Evolutionary conservation across 2,329 filamentous ascomycete species (phyloP), one percentile per base, ranked within the genome.

Genomic region (Endoconidiophora laricicola): DNA sequence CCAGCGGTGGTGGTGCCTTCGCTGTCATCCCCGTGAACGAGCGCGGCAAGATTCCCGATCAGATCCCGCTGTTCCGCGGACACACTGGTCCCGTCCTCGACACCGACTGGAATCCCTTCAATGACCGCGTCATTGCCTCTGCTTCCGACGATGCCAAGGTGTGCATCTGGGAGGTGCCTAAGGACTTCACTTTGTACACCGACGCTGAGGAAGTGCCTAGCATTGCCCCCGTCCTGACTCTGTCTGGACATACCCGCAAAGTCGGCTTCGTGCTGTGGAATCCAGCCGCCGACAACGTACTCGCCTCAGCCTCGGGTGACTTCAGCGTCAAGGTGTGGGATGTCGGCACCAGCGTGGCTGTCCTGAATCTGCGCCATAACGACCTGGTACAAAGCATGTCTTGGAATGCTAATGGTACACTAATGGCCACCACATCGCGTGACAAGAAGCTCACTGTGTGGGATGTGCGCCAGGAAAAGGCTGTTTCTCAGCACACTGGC

Each of bases 181-280:
- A 93, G 58, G 76, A 76, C 65, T 96, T 96, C 64, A 82, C 83
- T 2, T 72, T 96, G 54, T 76, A 87, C 62, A 83, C 79, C 39
- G 88, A 96, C 60, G 78, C 79, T 45, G 88, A 95, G 56, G 85
- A 94, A 60, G 78, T 87, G 44, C 66, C 78, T 60, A 83, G 95
- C 63, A 80, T 98, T 56, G 69, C 78, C 44, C 91, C 91, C 6
- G 71, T 88, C 45, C 79, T 78, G 60, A 93, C 84, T 69, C 73
- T 98, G 55, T 74, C 77, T 46, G 91, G 90, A 9, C 91, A 98
- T 65, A 81, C 87, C 63, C 93, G 90, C 67, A 98, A 98, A 69
- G 86, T 98, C 56, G 91, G 91, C 54, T 91, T 98, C 66, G 90
- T 98, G 57, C 78, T 95, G 49, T 98, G 96, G 75, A 96, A 98